A percentile compares a stretch with the other conserved stretches of the same genome.
phyloP scores from a whole-genome alignment of 305 asterid species.

The Fraxinus baroniana region DNA sequence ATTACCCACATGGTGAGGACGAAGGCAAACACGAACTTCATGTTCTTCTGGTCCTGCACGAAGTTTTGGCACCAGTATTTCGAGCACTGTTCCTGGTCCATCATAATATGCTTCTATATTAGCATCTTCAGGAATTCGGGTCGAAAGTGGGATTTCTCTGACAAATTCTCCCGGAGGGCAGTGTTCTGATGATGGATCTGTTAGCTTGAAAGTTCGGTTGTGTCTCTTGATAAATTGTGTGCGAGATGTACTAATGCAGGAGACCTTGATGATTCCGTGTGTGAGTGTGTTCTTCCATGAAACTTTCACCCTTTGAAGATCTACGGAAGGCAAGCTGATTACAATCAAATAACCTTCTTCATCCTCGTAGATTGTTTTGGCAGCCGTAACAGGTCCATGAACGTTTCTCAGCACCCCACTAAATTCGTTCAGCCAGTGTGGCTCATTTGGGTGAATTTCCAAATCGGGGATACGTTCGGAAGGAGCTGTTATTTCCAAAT shows the following conservation, averaged over 20 bases:
- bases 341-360: conserved; percentile 64
- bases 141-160: conserved; percentile 73
- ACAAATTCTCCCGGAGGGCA: conserved; percentile 92
- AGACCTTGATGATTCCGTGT: conserved; percentile 72
- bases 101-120: conserved; percentile 80
- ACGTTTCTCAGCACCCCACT: conserved; percentile 68
- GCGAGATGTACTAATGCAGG: conserved; percentile 63
- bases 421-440: conserved; percentile 67
- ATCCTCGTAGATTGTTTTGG: conserved; percentile 78
- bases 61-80: conserved; percentile 80
- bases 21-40: conserved; percentile 85
- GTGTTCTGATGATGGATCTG: conserved; percentile 67
- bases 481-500: conserved; percentile 38
- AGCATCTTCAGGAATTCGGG: conserved; percentile 86
- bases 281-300: conserved; percentile 80
- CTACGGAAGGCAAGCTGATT: conserved; percentile 76
- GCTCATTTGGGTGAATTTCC: conserved; percentile 53
- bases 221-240: conserved; percentile 66
- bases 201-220: conserved; percentile 69
- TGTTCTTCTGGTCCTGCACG: conserved; percentile 84
- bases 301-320: conserved; percentile 79
- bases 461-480: conserved; percentile 50
- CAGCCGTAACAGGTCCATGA: conserved; percentile 85
- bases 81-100: conserved; percentile 64
- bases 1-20: conserved; percentile 65